Conservation (phyloP, 176 grass and related monocot genomes). For the Hordeum marinum region DNA sequence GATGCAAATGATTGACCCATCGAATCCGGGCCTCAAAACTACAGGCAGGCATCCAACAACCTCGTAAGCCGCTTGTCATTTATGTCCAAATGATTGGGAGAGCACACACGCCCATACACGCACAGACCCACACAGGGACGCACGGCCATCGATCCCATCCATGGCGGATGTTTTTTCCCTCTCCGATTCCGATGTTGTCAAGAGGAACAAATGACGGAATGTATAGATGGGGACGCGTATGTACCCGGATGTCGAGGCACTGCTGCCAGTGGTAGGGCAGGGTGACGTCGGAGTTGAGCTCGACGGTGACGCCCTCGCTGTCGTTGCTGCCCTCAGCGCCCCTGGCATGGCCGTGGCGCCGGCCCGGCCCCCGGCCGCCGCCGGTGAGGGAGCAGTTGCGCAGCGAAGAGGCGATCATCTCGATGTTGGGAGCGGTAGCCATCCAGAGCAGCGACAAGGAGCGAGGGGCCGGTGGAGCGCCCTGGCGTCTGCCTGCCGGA, state of each 20-base stretch:
- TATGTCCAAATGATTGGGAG: constrained; percentile 44
- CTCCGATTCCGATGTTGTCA: background rate
- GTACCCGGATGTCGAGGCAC: constrained; percentile 95
- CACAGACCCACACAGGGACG: too few species aligned
- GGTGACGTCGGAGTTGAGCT: constrained; percentile 89
- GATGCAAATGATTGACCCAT: constrained; percentile 65
- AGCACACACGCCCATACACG: background rate
- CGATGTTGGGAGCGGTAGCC: constrained; percentile 69
- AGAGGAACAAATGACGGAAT: background rate
- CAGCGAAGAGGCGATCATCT: constrained; percentile 65
- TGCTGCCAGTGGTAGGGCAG: constrained; percentile 98
- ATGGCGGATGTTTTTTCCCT: background rate
- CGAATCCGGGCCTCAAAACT: background rate
- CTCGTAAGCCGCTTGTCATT: constrained; percentile 37
- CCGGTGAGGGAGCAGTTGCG: constrained; percentile 56
- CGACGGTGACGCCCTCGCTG: constrained; percentile 58
- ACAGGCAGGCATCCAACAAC: constrained; percentile 13
- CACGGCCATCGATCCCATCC: background rate
- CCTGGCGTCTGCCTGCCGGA: constrained; percentile 2
- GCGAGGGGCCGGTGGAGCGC: background rate
- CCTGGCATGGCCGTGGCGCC: background rate
- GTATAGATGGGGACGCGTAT: background rate
- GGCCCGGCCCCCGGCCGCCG: constrained; percentile 5
- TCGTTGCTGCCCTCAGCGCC: constrained; percentile 28
- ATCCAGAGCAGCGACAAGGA: constrained; percentile 26